Base-by-base conservation (phyloP, 805 yeast genomes). In the Ogataea minuta region DNA sequence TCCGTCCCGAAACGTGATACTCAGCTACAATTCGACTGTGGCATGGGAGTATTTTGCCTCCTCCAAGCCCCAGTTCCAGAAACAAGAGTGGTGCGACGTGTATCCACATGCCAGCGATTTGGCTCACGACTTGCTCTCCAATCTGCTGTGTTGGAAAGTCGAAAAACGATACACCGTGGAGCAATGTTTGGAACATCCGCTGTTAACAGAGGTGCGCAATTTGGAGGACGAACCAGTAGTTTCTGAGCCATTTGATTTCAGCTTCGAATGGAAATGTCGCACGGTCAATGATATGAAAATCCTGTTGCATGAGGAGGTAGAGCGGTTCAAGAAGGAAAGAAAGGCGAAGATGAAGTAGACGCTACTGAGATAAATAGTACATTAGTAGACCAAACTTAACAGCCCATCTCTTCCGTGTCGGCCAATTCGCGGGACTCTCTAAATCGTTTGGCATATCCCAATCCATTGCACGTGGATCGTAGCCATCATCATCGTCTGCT, bases 61-160 rank as follows among this genome's bases (percentile, higher is more conserved):
- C 1, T 71, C 77, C 3, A 61, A 66, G 29, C 68, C 72, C 1
- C 72, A 66, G 30, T 72, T 62, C 46, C 58, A 53, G 23, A 61
- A 66, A 30, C 54, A 63, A 25, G 57, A 60, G 0, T 84, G 90
- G 87, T 43, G 51, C 2, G 57, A 61, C 0, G 50, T 84, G 2
- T 84, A 77, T 50, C 90, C 95, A 2, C 77, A 68, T 56, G 87
- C 89, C 1, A 67, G 74, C 9, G 45, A 39, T 0, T 58, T 57
- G 1, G 84, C 84, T 2, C 62, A 68, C 8, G 71, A 76, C 29
- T 63, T 90, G 34, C 53, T 89, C 21, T 68, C 68, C 2, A 58
- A 54, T 9, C 62, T 89, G 31, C 51, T 90, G 9, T 66, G 72
- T 35, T 90, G 95, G 89, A 81, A 77, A 41, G 72, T 81, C 0